These are phyloP conservation scores for Fusarium papillatum DNA, from an alignment of 2,329 filamentous ascomycete genomes.

Conservation along the genomic window DNA sequence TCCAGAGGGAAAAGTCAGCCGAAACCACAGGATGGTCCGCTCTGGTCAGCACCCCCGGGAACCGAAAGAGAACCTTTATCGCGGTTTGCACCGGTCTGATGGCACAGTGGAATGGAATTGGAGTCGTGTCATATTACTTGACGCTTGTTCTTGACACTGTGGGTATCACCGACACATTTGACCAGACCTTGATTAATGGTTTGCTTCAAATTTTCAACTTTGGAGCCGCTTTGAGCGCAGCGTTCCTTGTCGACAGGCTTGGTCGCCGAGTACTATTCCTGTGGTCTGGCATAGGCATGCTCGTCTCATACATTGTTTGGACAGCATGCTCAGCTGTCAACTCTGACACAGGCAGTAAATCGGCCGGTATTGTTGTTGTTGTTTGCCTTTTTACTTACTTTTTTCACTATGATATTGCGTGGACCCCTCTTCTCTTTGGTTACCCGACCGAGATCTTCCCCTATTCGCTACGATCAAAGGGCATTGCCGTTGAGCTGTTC, in stretches of 20 bases:
- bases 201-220: constrained; percentile 57
- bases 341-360: constrained; percentile 41
- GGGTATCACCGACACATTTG: constrained; percentile 53
- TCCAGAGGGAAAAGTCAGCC: constrained; percentile 41
- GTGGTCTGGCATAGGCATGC: constrained; percentile 52
- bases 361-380: constrained; percentile 60
- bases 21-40: constrained; percentile 49
- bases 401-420: constrained; percentile 60
- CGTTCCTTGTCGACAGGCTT: constrained; percentile 56
- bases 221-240: constrained; percentile 48
- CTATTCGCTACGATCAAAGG: constrained; percentile 53
- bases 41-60: constrained; percentile 50
- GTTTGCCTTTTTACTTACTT: constrained; percentile 63
- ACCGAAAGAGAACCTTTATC: constrained; percentile 49
- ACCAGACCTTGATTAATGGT: constrained; percentile 57
- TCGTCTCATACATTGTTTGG: constrained; percentile 52
- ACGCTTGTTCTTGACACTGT: constrained; percentile 55
- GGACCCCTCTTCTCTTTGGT: constrained; percentile 59
- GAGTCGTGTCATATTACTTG: constrained; percentile 54
- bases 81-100: constrained; percentile 44
- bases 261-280: constrained; percentile 59
- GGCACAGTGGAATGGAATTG: constrained; percentile 48
- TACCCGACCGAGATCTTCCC: constrained; percentile 58
- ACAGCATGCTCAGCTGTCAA: constrained; percentile 54
- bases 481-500: constrained; percentile 59